A percentile compares a stretch with the other conserved stretches of the same genome.
Evolutionary conservation across 2,329 filamentous ascomycete species (phyloP).

Genomic region (Aspergillus sp.): DNA sequence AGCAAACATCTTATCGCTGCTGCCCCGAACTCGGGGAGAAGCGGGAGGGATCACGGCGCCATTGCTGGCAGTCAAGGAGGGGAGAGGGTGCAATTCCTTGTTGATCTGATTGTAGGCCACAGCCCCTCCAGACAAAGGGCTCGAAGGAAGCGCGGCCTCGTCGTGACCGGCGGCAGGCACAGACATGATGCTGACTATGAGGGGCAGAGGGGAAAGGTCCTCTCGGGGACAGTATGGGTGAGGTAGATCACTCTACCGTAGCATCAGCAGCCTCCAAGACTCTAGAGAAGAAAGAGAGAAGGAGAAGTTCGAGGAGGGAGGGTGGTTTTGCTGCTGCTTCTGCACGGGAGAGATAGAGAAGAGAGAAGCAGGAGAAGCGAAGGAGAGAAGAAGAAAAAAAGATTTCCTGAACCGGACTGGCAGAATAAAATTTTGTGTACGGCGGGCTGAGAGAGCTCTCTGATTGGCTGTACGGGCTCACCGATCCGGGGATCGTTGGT

Average conservation of each 20-base stretch:
- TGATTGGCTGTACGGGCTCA: conserved; percentile 21
- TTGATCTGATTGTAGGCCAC: conserved; percentile 35
- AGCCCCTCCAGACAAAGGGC: conserved; percentile 39
- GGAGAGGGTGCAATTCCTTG: conserved; percentile 29
- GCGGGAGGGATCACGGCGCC: conserved; percentile 53
- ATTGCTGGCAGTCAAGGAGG: conserved; percentile 29
- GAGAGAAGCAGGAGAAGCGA: conserved; percentile 5
- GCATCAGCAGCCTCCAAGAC: conserved; percentile 36
- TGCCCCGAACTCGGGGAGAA: conserved; percentile 56
- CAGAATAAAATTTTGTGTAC: conserved; percentile 27
- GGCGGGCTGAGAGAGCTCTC: conserved; percentile 15
- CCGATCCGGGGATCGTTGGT: conserved; percentile 17
- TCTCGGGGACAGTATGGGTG: conserved; percentile 35
- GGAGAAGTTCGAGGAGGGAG: conserved; percentile 4
- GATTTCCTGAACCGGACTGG: conserved; percentile 10
- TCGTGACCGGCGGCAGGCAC: conserved; percentile 27
- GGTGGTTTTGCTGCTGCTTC: conserved; percentile 23
- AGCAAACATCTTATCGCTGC: conserved; percentile 64
- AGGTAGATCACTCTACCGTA: conserved; percentile 35
- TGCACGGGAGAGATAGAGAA: conserved; percentile 26
- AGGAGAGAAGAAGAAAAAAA: conserved; percentile 15
- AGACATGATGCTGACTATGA: conserved; percentile 26
- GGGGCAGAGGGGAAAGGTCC: conserved; percentile 29
- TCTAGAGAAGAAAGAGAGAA: conserved; percentile 14
- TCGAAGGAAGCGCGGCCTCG: conserved; percentile 34